A percentile compares a stretch with the other conserved stretches of the same genome.
Evolutionary conservation across 2,329 filamentous ascomycete species (phyloP).

Genomic region (Fusarium haematococcum): DNA sequence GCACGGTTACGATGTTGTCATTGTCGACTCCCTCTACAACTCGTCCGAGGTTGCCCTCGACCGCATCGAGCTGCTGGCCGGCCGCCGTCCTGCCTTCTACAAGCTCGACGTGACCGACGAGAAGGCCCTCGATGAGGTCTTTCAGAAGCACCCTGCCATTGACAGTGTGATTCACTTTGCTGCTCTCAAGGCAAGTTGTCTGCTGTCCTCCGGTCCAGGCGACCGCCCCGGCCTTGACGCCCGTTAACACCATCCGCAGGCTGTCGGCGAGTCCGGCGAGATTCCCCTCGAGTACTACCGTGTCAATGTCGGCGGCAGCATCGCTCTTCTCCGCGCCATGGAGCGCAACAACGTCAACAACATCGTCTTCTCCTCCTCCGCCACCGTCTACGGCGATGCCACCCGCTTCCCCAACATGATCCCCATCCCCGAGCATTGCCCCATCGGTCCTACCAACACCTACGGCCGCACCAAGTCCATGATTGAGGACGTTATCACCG

Average conservation of each 20-base stretch:
- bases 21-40: conserved; percentile 97
- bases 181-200: conserved; percentile 81
- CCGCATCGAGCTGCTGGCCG: conserved; percentile 93
- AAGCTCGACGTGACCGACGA: conserved; percentile 91
- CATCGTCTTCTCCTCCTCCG: conserved; percentile 98
- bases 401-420: conserved; percentile 98
- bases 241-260: conserved; percentile 63
- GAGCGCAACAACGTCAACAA: conserved; percentile 90
- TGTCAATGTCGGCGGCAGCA: conserved; percentile 94
- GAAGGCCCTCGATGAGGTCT: conserved; percentile 84
- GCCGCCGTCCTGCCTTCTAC: conserved; percentile 88
- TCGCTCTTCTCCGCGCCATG: conserved; percentile 89
- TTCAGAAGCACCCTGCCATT: conserved; percentile 89
- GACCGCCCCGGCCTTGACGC: background rate
- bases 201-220: background rate
- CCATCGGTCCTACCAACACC: conserved; percentile 95
- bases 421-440: conserved; percentile 96
- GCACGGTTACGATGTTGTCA: conserved; percentile 95
- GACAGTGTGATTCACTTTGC: conserved; percentile 99
- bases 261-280: conserved; percentile 93
- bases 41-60: conserved; percentile 91
- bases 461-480: conserved; percentile 97
- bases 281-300: conserved; percentile 98
- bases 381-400: conserved; percentile 97
- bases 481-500: conserved; percentile 91